phyloP scores from a whole-genome alignment of 345 rosid species.

The Euphorbia tirucalli region DNA sequence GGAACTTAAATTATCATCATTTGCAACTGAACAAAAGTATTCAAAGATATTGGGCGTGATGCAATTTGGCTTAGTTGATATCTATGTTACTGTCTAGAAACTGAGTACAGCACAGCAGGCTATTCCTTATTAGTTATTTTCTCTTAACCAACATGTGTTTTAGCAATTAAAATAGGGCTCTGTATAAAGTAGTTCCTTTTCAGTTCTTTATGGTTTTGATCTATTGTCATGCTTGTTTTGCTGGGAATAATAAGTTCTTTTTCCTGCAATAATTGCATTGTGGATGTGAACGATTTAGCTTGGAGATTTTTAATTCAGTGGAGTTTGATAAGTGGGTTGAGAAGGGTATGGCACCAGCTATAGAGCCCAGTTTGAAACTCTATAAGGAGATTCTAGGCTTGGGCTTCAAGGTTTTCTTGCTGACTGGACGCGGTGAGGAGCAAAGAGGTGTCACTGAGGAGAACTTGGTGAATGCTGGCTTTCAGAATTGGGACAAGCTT shows the following conservation, averaged over 20 bases:
- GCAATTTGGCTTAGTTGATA: background rate
- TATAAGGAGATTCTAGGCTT: conserved; percentile 56
- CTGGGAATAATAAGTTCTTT: background rate
- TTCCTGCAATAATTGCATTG: background rate
- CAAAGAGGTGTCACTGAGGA: conserved; percentile 59
- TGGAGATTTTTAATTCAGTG: conserved; percentile 58
- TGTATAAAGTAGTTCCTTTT: background rate
- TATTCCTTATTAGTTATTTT: conserved; percentile 1
- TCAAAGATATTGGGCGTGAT: no score
- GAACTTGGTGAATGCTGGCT: conserved; percentile 68
- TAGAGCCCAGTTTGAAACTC: conserved; percentile 71
- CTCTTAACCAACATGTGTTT: background rate
- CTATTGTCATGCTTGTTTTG: background rate
- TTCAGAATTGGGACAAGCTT: conserved; percentile 78
- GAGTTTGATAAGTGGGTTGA: conserved; percentile 88
- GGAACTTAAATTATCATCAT: background rate
- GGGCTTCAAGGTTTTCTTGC: conserved; percentile 77
- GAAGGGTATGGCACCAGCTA: conserved; percentile 60
- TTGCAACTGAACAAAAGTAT: background rate
- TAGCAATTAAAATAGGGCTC: background rate
- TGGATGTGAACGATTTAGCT: conserved; percentile 32
- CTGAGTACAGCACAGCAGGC: background rate
- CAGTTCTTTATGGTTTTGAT: background rate
- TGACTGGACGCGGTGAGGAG: conserved; percentile 74
- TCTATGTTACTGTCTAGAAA: background rate